These are phyloP conservation scores for Daldinia bambusicola DNA, from an alignment of 495 filamentous ascomycete genomes.

Conservation along the genomic window DNA sequence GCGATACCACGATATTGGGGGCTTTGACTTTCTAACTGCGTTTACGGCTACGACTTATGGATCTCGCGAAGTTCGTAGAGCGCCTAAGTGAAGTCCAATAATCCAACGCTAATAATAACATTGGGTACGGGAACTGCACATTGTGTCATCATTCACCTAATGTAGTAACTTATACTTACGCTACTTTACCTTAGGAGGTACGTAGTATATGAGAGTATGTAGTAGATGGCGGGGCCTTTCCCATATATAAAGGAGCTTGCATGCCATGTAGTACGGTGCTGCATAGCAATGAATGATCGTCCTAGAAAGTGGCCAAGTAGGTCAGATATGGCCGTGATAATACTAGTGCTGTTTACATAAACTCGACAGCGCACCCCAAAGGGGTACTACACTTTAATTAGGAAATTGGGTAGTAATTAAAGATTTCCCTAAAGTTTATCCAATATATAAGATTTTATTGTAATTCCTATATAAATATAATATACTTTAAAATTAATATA, in stretches of 20 bases:
- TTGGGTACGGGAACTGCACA: background rate
- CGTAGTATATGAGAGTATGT: background rate
- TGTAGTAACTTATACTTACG: background rate
- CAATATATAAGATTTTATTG: no score
- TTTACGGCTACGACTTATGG: constrained; percentile 13
- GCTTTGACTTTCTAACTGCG: constrained; percentile 16
- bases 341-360: no score
- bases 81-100: background rate
- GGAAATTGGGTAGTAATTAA: no score
- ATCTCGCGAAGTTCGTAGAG: constrained; percentile 12
- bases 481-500: no score
- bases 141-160: no score
- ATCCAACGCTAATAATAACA: no score
- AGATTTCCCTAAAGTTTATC: no score
- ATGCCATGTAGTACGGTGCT: constrained; percentile 5
- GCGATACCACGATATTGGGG: constrained; percentile 36
- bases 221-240: constrained; percentile 26
- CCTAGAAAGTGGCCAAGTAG: constrained; percentile 11
- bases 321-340: constrained; percentile 17
- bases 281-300: constrained; percentile 16
- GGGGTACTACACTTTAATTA: no score
- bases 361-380: no score
- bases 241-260: constrained; percentile 9
- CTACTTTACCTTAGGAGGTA: no score
- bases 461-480: no score